Evolutionary conservation across 352 stramenopile genomes (phyloP).

Genomic region (Halophytophthora polymorphica): DNA sequence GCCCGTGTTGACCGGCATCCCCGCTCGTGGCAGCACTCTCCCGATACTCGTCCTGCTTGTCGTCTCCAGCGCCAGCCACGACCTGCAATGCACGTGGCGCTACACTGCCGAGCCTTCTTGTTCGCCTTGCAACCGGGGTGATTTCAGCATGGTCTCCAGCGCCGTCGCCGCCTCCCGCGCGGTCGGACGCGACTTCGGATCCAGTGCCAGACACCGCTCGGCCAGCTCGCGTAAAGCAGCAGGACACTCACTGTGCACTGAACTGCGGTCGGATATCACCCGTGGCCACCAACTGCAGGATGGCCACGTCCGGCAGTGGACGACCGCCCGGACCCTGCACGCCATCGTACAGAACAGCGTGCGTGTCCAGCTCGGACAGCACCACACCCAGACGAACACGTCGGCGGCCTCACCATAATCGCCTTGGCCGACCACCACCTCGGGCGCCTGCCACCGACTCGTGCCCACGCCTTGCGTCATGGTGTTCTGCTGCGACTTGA

Average conservation of each 20-base stretch:
- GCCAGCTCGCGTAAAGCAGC: conserved; percentile 21
- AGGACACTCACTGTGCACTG: conserved; percentile 13
- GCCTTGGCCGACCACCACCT: conserved; percentile 24
- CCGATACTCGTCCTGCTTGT: too few relatives aligned
- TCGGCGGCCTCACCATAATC: conserved; percentile 30
- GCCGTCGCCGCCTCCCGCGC: conserved; percentile 28
- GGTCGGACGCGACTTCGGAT: conserved; percentile 21
- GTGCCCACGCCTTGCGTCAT: conserved; percentile 36
- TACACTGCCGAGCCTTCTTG: too few relatives aligned
- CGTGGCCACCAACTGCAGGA: conserved; percentile 18
- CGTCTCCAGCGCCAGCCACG: too few relatives aligned
- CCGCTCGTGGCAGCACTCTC: too few relatives aligned
- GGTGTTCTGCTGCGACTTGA: conserved; percentile 22
- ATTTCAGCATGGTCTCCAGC: conserved; percentile 25
- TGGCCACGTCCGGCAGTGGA: conserved; percentile 13
- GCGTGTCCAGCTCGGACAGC: conserved; percentile 26
- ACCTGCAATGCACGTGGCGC: too few relatives aligned
- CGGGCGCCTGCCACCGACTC: conserved; percentile 30
- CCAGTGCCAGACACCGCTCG: conserved; percentile 20
- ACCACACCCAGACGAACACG: conserved; percentile 22
- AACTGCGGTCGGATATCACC: conserved; percentile 15
- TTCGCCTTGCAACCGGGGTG: too few relatives aligned
- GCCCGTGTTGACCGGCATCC: too few relatives aligned
- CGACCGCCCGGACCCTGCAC: conserved; percentile 2
- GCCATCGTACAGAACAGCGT: conserved; percentile 24